Base-by-base conservation (phyloP, 305 asterid genomes). In the Lippia alba region DNA sequence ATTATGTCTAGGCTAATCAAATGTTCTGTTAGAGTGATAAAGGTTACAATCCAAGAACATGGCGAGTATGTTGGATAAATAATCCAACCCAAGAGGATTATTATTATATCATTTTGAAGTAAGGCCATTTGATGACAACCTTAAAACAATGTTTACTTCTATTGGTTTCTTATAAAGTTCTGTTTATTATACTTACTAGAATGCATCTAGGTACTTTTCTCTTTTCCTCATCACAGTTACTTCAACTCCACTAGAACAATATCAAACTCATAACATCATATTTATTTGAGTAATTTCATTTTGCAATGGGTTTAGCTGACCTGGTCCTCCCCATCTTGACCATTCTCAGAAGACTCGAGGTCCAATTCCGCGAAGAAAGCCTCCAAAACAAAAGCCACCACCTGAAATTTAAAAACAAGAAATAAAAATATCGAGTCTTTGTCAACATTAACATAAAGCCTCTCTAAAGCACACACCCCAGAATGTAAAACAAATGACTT, bases 301-400 rank as follows among this genome's bases (percentile, higher is more conserved):
- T 44, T 44, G 3, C 10, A 44, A 44, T 11, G 10, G 49, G 10
- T 44, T 44, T 44, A 8, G 10, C 93, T 77, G 78, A 91, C 99
- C 96, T 81, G 66, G 58, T 15, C 71, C 20, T 69, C 85, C 61
- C 71, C 86, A 67, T 79, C 79, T 72, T 53, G 85, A 72, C 64
- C 30, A 49, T 71, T 76, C 71, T 74, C 94, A 70, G 82, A 46
- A 56, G 84, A 45, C 87, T 94, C 99, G 12, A 94, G 80, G 62
- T 90, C 98, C 90, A 94, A 79, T 82, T 94, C 99, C 67, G 97
- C 97, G 69, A 92, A 93, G 87, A 94, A 94, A 68, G 99, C 99
- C 82, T 94, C 99, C 92, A 92, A 85, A 71, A 94, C 97, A 85
- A 94, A 94, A 61, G 99, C 98, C 74, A 94, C 85, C 79, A 94